Evolutionary conservation across 73 alveolate genomes (phyloP), one percentile per base, ranked within the genome.

Genomic region (Paramecium tetraurelia): DNA sequence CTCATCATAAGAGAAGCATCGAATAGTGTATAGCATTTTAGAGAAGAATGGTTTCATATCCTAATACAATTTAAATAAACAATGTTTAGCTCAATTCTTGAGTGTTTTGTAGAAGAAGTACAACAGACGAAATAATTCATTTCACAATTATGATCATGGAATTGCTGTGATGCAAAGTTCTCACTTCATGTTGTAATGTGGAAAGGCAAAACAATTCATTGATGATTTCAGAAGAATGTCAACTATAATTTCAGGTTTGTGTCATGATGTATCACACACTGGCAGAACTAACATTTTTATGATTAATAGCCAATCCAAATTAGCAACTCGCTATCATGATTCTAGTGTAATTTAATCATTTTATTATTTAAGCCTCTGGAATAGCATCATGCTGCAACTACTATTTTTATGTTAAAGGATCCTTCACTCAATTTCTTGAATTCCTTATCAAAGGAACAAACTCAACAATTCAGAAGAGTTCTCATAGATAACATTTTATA

Each of bases 261-360:
- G 94, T 59, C 94, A 89, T 89, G 94, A 89, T 71, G 94, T 89
- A 12, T 43, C 76, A 1, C 94, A 89, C 43, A 89, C 94, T 38
- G 94, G 92, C 6, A 38, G 94, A 22, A 89, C 94, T 0, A 89
- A 89, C n/a, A 89, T 70, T 22, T 89, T 89, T 31, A 83, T 70
- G 77, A 89, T 89, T 2, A 50, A 77, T 46, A 83, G 86, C 5
- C 48, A 89, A 12, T 71, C 92, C 4, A 89, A 89, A 40, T 59
- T 89, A 21, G 94, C 94, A 2, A 70, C 71, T n/a, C 68, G 94
- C 35, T 89, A 89, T 72, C 94, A 89, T 46, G 94, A 89, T 50
- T 70, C 80, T 58, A 63, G 88, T 33, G 93, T 86, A 86, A 59
- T 36, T 27, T 48, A 10, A 63, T 27, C 22, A 59, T 63, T 31